phyloP scores from a whole-genome alignment of 2,329 filamentous ascomycete genomes.

The Zymoseptoria brevis region DNA sequence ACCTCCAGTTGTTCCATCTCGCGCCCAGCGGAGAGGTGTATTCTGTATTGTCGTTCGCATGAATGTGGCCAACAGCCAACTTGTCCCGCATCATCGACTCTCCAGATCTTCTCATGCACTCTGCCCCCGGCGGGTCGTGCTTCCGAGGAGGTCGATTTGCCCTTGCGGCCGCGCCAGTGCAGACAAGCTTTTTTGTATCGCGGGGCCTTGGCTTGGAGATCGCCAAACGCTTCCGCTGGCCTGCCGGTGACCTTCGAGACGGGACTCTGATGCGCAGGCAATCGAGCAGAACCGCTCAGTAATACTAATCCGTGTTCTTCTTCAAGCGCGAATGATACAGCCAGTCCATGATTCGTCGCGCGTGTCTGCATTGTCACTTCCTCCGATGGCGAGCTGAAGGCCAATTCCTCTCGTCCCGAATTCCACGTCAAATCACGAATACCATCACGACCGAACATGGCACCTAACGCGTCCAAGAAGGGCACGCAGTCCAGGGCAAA shows the following conservation, averaged over 20 bases:
- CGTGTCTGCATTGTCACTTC: not conserved
- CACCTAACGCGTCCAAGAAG: constrained; percentile 25
- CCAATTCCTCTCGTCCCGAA: not conserved
- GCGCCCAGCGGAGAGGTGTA: not conserved
- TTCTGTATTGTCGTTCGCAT: not conserved
- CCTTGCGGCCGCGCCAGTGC: not conserved
- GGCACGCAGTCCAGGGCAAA: constrained; percentile 18
- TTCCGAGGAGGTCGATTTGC: not conserved
- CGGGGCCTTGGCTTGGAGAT: not conserved
- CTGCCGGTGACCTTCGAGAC: not conserved
- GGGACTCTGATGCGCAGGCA: not conserved
- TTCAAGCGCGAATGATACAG: not conserved
- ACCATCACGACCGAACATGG: constrained; percentile 10
- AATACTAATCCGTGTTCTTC: not conserved
- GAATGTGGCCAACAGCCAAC: not conserved
- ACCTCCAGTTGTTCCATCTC: not conserved
- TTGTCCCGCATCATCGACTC: not conserved
- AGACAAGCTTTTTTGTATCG: not conserved
- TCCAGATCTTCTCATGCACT: not conserved
- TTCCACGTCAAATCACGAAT: not conserved
- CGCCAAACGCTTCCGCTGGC: not conserved
- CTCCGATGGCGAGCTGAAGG: not conserved
- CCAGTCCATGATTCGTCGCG: not conserved
- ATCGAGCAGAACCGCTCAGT: not conserved
- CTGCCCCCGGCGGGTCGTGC: no score